Evolutionary conservation across 2,329 filamentous ascomycete species (phyloP).

Genomic region (Helotiales sp.): DNA sequence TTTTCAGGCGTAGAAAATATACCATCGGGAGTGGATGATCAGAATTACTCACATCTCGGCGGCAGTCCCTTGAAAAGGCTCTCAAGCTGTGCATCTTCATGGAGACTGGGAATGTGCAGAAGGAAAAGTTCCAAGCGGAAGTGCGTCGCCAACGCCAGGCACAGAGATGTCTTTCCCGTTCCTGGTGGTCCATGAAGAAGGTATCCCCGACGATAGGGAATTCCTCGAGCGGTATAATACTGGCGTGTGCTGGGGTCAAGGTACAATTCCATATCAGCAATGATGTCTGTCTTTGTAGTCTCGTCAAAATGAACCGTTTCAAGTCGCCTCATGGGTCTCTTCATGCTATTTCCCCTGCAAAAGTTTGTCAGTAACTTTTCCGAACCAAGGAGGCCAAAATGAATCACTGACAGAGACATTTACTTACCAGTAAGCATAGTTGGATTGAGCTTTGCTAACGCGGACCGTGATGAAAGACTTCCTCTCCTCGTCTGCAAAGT

Average conservation of each 20-base stretch:
- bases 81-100: slow-evolving; percentile 52
- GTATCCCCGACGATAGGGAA: slow-evolving; percentile 77
- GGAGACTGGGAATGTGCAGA: slow-evolving; percentile 58
- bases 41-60: slow-evolving; percentile 45
- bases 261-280: slow-evolving; percentile 56
- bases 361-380: background rate
- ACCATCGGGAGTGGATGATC: background rate
- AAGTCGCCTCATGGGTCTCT: slow-evolving; percentile 54
- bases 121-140: slow-evolving; percentile 58
- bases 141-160: slow-evolving; percentile 82
- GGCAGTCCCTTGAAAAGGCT: slow-evolving; percentile 56
- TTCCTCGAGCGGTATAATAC: slow-evolving; percentile 80
- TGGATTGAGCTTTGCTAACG: slow-evolving; percentile 44
- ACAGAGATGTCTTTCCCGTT: slow-evolving; percentile 88
- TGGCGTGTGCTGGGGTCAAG: slow-evolving; percentile 67
- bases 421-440: background rate
- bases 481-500: slow-evolving; percentile 53
- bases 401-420: background rate
- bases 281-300: slow-evolving; percentile 49
- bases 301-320: slow-evolving; percentile 58
- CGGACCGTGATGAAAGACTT: slow-evolving; percentile 58
- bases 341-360: slow-evolving; percentile 52
- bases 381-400: too few relatives aligned
- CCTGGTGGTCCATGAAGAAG: slow-evolving; percentile 76
- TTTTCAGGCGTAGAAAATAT: background rate